Percentiles rank a stretch among this genome's conserved stretches.
These are phyloP conservation scores for Beauveria bassiana DNA, from an alignment of 2,329 filamentous ascomycete species.

Conservation along the genomic window DNA sequence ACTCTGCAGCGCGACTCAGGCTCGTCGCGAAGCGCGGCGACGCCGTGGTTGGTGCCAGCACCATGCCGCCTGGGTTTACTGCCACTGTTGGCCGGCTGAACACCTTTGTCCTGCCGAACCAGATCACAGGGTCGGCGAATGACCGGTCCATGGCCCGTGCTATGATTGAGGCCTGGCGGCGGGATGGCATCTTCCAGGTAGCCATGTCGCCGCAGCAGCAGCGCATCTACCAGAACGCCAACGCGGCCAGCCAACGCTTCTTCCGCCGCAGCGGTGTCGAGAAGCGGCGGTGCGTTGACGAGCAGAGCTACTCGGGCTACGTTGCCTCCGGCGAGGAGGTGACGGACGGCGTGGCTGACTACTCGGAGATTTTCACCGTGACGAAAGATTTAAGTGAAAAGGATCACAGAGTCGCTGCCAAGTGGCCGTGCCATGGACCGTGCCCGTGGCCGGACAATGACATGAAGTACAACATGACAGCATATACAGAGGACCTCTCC, in stretches of 20 bases:
- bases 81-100: conserved; percentile 24
- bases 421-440: conserved; percentile 43
- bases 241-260: conserved; percentile 30
- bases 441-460: conserved; percentile 38
- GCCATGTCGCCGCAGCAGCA: conserved; percentile 29
- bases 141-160: conserved; percentile 31
- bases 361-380: conserved; percentile 45
- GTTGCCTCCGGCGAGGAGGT: conserved; percentile 42
- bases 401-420: conserved; percentile 30
- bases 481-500: conserved; percentile 34
- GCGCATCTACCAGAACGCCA: conserved; percentile 28
- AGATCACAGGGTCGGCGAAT: conserved; percentile 24
- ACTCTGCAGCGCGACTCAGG: background rate
- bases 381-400: conserved; percentile 36
- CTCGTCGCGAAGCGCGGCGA: background rate
- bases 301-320: conserved; percentile 39
- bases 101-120: conserved; percentile 34
- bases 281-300: conserved; percentile 37
- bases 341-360: conserved; percentile 41
- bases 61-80: conserved; percentile 22
- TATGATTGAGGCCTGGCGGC: conserved; percentile 34
- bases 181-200: conserved; percentile 40
- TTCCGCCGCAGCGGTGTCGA: conserved; percentile 27
- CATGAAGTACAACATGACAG: conserved; percentile 31
- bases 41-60: background rate